Base-by-base conservation (phyloP, 1,284 basidiomycete species). In the Fomes fomentarius region DNA sequence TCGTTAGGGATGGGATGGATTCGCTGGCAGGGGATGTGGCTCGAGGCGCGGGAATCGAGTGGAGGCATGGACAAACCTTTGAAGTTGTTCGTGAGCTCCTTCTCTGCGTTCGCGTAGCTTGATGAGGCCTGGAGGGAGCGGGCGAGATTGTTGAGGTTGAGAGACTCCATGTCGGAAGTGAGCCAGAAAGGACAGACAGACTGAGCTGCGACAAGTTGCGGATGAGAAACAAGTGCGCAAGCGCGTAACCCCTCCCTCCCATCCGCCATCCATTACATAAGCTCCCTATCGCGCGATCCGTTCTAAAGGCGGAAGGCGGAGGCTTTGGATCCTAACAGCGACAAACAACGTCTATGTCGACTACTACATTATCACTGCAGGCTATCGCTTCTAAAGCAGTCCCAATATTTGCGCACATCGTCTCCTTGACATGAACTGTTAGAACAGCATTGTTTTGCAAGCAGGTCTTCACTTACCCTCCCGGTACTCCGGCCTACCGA, bases 81-180 rank as follows among this genome's bases (percentile, higher is more conserved):
- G 68, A 91, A 92, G 63, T 90, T 87, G 67, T 89, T 87, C n/a
- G 85, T 72, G 1, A 91, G 76, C 25, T 90, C 87, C 60, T 85
- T 86, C 73, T 91, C 89, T 17, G 89, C 85, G 67, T 85, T 87
- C 37, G 71, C 73, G 21, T 74, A 68, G 63, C 76, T 79, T 30
- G 86, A 82, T 9, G 74, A 79, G 1, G 89, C 41, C n/a, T 42
- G 89, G 3, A 91, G 78, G 1, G 89, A 90, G 66, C 72, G 88
- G 22, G 81, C 89, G 49, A 91, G 83, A 10, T 83, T 87, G 68
- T 88, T 86, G 65, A 90, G 78, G 70, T 89, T 85, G 69, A 90
- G 81, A 9, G 86, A 87, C 71, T 89, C 87, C 80, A 80, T 81
- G 25, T 22, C 15, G 21, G 38, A 33, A 14, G 37, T 17, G 47